Conservation (phyloP, 768 basidiomycete species). For the Clavaria fumosa region DNA sequence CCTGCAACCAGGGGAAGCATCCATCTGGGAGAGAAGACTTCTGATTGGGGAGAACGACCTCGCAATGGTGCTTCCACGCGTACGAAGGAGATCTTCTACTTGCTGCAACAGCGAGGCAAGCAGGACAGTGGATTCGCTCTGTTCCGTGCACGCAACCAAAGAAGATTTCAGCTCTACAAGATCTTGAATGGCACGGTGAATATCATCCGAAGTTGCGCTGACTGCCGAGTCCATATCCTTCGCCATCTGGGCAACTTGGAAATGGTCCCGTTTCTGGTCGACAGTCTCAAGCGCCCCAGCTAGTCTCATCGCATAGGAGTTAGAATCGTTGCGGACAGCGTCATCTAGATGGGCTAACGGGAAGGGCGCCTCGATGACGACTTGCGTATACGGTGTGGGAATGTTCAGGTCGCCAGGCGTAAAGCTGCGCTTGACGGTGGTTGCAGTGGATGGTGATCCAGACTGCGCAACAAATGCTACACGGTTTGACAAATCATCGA, state of each 20-base stretch:
- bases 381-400: slow-evolving; percentile 18
- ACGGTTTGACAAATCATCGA: slow-evolving; percentile 31
- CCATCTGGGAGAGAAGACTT: slow-evolving; percentile 40
- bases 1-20: slow-evolving; percentile 26
- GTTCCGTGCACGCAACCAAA: slow-evolving; percentile 17
- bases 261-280: slow-evolving; percentile 29
- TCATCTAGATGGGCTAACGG: slow-evolving; percentile 46
- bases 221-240: slow-evolving; percentile 34
- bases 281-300: slow-evolving; percentile 37
- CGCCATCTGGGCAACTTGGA: slow-evolving; percentile 38
- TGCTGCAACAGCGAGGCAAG: slow-evolving; percentile 24
- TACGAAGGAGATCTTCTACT: slow-evolving; percentile 21
- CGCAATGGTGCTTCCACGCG: slow-evolving; percentile 24
- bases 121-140: slow-evolving; percentile 17
- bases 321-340: slow-evolving; percentile 50
- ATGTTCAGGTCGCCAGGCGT: slow-evolving; percentile 25
- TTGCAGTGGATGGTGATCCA: slow-evolving; percentile 9
- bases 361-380: slow-evolving; percentile 32
- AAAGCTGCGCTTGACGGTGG: slow-evolving; percentile 20
- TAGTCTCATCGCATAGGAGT: slow-evolving; percentile 51
- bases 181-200: slow-evolving; percentile 25
- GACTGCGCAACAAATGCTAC: slow-evolving; percentile 35
- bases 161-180: slow-evolving; percentile 25
- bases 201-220: slow-evolving; percentile 20
- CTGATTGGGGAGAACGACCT: slow-evolving; percentile 39